Base-by-base conservation (phyloP, 768 basidiomycete species). In the Tulasnella sp. region DNA sequence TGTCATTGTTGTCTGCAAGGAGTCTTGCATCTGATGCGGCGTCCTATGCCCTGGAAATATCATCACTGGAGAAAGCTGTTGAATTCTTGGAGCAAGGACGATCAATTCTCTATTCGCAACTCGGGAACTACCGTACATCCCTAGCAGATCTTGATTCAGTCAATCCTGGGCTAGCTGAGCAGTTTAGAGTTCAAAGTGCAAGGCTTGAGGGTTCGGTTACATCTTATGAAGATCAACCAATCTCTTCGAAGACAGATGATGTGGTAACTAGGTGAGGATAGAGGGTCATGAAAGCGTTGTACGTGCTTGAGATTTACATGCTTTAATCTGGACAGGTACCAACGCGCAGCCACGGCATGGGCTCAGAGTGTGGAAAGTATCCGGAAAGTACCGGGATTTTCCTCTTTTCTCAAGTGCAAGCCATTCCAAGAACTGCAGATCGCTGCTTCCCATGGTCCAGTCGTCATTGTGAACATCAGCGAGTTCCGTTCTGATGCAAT, bases 401-500 rank as follows among this genome's bases (percentile, higher is more conserved):
- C 58, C 2, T 23, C 41, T 10, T 62, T 62, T 43, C 29, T 62
- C 19, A 21, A 43, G 19, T 26, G 58, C 8, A 42, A 24, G 7
- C 24, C 34, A 8, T 58, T 62, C 26, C 19, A 4, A n/a, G 13
- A 42, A 8, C 55, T 62, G 10, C 10, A 15, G 9, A 21, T n/a
- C 9, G 61, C 61, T 3, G 61, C 58, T 30, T 23, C 15, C 19
- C 43, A 62, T 3, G 58, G 58, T 26, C 61, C 61, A 4, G 42
- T 62, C n/a, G 32, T 62, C 41, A 34, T 62, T 15, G 3, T 62
- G 5, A 62, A 62, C 45, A 29, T 62, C 45, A 26, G 44, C 30
- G 61, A 62, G 30, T 13, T 27, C 8, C 56, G 59, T 4, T 59
- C 51, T 26, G 61, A 62, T 50, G 61, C 58, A 19, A 32, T 62